Evolutionary conservation across 1,139 yeast species (phyloP), one percentile per base, ranked within the genome.

Genomic region (Geotrichum reessii): DNA sequence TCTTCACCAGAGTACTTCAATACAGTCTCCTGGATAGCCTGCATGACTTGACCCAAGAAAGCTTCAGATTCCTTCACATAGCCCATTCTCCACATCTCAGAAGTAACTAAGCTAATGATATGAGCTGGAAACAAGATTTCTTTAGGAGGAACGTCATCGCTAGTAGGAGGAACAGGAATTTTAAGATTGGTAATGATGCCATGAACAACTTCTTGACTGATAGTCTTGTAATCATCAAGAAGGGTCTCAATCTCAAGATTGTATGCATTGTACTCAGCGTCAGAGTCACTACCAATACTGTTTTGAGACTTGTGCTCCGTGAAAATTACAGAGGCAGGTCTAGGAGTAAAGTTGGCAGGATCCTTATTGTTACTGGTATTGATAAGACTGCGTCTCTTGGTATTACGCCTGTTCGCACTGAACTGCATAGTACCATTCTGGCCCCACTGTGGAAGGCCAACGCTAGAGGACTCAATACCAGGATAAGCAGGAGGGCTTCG

Each of bases 21-120:
- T 37, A 76, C 75, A 19, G 72, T 67, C 58, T 82, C 85, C 76
- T 93, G 99, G 65, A 93, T 91, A 2, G 90, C 87, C 50, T 91
- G 85, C 73, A 93, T 80, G 3, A 90, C 95, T 72, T 88, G 95
- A 57, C 97, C 97, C 64, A 93, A 77, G 72, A 93, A 89, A 61
- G 85, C 86, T 76, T 93, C 99, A 69, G 95, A 85, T 73, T 92
- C 97, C 66, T 87, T 86, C 46, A 97, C 91, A 67, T 91, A 81
- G 1, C 99, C 98, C 60, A 92, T 79, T 74, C 98, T 83, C 99
- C 99, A 93, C 99, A 93, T 91, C 73, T 95, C 99, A 67, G 96
- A 86, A 63, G 93, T 80, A 50, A 93, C 87, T 64, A 95, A 87
- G 66, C 93, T 92, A 67, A 93, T 86, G 63, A 93, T 89, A 77